phyloP scores from a whole-genome alignment of 2,329 filamentous ascomycete species.

The Penicillium glabrum region DNA sequence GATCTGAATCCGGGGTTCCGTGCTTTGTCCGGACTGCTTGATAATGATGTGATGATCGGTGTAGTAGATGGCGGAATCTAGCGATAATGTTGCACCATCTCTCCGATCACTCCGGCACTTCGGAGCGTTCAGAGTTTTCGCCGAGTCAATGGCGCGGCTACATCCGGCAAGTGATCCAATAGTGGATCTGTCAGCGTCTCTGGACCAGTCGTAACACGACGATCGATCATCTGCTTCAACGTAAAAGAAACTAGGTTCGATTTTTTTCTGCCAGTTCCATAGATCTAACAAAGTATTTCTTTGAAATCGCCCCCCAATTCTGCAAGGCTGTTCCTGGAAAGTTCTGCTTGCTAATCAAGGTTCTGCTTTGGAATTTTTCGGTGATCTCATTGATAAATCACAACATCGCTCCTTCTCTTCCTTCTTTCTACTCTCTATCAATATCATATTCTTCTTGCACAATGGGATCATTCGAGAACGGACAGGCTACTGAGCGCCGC shows the following conservation, averaged over 20 bases:
- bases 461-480: constrained; percentile 29
- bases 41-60: background rate
- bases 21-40: background rate
- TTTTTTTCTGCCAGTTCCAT: constrained; percentile 7
- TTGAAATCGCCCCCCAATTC: background rate
- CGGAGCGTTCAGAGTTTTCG: constrained; percentile 17
- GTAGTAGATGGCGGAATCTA: background rate
- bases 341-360: constrained; percentile 18
- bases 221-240: constrained; percentile 23
- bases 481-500: constrained; percentile 64
- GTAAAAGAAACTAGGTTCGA: constrained; percentile 28
- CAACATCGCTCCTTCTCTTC: constrained; percentile 7
- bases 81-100: background rate
- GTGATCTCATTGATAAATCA: constrained; percentile 17
- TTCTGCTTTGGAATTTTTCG: constrained; percentile 2
- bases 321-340: background rate
- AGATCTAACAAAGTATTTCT: constrained; percentile 4
- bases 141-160: constrained; percentile 14
- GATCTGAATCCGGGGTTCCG: background rate
- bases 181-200: constrained; percentile 16
- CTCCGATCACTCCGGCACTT: constrained; percentile 20
- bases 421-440: background rate
- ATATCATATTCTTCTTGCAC: constrained; percentile 6
- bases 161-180: constrained; percentile 7
- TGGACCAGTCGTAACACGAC: constrained; percentile 15